Conservation (phyloP, 352 stramenopile species). For the Pythium guiyangense region DNA sequence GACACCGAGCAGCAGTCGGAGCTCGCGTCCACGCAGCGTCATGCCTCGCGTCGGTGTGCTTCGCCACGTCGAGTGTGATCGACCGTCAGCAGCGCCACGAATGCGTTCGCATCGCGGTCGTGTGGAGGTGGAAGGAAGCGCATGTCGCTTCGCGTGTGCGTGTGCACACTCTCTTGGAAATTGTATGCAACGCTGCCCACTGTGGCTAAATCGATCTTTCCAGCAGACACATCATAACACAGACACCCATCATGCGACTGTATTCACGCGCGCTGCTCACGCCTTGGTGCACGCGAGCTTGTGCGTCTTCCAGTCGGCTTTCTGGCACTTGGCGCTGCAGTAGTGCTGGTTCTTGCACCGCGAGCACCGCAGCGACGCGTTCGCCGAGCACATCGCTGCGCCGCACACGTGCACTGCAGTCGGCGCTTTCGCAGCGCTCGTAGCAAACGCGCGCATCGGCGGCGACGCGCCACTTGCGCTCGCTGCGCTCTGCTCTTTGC, state of each 20-base stretch:
- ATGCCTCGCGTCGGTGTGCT: too few relatives aligned
- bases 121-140: too few relatives aligned
- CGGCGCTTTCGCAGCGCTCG: constrained; percentile 10
- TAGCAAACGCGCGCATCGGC: constrained; percentile 22
- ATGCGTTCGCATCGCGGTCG: too few relatives aligned
- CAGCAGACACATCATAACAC: background rate
- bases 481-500: constrained; percentile 41
- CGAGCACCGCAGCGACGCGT: constrained; percentile 69
- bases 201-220: background rate
- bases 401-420: constrained; percentile 52
- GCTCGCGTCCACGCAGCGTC: too few relatives aligned
- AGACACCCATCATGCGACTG: background rate
- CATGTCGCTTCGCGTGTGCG: too few relatives aligned
- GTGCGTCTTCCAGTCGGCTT: constrained; percentile 81
- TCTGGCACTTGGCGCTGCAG: constrained; percentile 80
- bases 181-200: background rate
- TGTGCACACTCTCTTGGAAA: too few relatives aligned
- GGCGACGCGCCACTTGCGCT: constrained; percentile 22
- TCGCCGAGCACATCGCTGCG: constrained; percentile 63
- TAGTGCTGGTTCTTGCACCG: constrained; percentile 85
- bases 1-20: too few relatives aligned
- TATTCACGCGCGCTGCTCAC: constrained; percentile 2
- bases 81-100: too few relatives aligned
- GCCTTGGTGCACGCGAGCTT: constrained; percentile 51
- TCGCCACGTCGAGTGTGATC: too few relatives aligned